A percentile compares a stretch with the other conserved stretches of the same genome.
phyloP scores from a whole-genome alignment of 2,329 filamentous ascomycete species.

The Talaromyces sp. region DNA sequence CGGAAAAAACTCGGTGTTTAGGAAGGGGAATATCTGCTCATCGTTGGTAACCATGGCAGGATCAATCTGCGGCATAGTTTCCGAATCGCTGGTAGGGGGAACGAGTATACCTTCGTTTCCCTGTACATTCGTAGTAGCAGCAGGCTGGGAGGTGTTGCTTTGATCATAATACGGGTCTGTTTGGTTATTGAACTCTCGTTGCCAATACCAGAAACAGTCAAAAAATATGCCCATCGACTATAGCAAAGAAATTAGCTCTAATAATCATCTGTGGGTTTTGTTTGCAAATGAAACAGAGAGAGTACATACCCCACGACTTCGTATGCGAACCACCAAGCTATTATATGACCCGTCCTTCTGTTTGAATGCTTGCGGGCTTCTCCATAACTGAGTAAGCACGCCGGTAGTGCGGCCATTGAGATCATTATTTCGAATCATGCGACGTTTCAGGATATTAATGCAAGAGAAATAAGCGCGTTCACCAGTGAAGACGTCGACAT shows the following conservation, averaged over 20 bases:
- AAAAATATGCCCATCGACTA: background rate
- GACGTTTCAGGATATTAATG: background rate
- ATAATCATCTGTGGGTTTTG: background rate
- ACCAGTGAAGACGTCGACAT: background rate
- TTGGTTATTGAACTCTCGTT: constrained; percentile 1
- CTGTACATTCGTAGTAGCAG: background rate
- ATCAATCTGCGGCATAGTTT: background rate
- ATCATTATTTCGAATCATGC: constrained; percentile 1
- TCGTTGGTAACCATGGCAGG: background rate
- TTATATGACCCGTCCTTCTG: constrained; percentile 1
- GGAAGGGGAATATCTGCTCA: background rate
- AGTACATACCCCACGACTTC: background rate
- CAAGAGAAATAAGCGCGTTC: constrained; percentile 1
- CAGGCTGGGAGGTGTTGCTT: background rate
- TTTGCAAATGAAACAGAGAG: background rate
- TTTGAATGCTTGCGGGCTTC: constrained; percentile 1
- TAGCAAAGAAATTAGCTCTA: background rate
- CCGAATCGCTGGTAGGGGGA: background rate
- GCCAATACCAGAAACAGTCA: constrained; percentile 2
- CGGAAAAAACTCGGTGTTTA: background rate
- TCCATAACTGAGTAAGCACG: background rate
- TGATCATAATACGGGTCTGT: background rate
- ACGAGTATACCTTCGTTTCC: background rate
- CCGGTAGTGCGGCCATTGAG: background rate
- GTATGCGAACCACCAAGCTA: constrained; percentile 1